A percentile compares a stretch with the other conserved stretches of the same genome.
phyloP scores from a whole-genome alignment of 768 basidiomycete species.

The Rhizopogon rudus region DNA sequence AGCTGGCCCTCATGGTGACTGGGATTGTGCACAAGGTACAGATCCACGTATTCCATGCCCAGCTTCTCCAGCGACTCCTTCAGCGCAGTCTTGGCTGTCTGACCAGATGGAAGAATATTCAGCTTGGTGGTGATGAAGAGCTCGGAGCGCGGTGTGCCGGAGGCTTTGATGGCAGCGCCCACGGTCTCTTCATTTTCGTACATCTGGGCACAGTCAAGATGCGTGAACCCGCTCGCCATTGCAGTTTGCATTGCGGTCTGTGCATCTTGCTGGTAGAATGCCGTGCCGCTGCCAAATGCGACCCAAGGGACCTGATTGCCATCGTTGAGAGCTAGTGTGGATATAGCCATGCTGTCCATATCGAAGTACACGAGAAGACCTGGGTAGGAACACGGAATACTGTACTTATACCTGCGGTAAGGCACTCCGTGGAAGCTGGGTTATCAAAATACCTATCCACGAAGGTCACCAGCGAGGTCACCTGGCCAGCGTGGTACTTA shows the following conservation, averaged over 20 bases:
- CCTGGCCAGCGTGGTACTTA: background rate
- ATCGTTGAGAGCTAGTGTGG: constrained; percentile 31
- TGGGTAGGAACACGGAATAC: background rate
- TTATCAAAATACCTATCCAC: background rate
- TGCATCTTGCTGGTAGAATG: constrained; percentile 24
- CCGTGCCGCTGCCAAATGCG: constrained; percentile 35
- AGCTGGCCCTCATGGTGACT: constrained; percentile 14
- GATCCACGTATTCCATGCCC: constrained; percentile 34
- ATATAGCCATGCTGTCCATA: constrained; percentile 15
- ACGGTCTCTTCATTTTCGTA: constrained; percentile 35
- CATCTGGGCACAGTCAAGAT: constrained; percentile 36
- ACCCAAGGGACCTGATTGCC: constrained; percentile 32
- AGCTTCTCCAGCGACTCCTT: constrained; percentile 36
- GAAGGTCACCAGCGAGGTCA: background rate
- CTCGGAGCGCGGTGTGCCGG: constrained; percentile 30
- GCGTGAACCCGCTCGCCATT: constrained; percentile 30
- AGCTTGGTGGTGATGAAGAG: constrained; percentile 45
- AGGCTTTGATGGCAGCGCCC: constrained; percentile 25
- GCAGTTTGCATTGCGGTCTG: constrained; percentile 22
- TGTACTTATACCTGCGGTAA: background rate
- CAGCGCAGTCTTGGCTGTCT: constrained; percentile 33
- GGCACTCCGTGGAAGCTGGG: background rate
- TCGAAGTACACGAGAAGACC: background rate
- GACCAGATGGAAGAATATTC: constrained; percentile 19
- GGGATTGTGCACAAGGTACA: constrained; percentile 42